Base-by-base conservation (phyloP, 805 yeast species). In the Tetrapisispora taiwanensis region DNA sequence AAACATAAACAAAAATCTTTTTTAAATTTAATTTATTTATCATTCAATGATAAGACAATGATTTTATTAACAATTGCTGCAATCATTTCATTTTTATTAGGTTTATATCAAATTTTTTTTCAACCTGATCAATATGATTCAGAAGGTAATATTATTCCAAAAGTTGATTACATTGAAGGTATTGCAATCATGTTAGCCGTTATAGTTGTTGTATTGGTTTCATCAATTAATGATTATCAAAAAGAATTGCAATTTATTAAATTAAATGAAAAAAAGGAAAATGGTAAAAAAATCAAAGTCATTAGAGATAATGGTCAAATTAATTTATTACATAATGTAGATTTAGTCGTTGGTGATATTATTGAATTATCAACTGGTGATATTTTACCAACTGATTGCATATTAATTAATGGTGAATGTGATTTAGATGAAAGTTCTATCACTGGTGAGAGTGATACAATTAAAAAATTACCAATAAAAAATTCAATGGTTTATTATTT, bases 121-220 rank as follows among this genome's bases (percentile, higher is more conserved):
- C 84, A 84, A 51, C 88, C 82, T 0, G 71, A 85, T 0, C 78
- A 77, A 57, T 75, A 75, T 54, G 96, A 90, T 61, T 78, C 75
- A 6, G 85, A 86, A 50, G 95, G 95, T 24, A 71, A 77, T 19
- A 70, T 77, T 18, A 62, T 79, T 44, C 96, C 97, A 15, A 76
- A 79, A 55, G 94, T 92, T 28, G 95, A 90, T 56, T 92, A 97
- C 97, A 95, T 94, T 39, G 99, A 92, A 69, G 99, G 99, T 53
- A 95, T 89, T 32, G 99, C 98, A 34, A 92, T 92, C 59, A 76
- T 92, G 53, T 83, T 83, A 4, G 99, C 99, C 18, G 84, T 92
- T 20, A 56, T 78, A 4, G 90, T 92, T 47, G 97, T 92, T 30
- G 95, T 90, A 4, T 51, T 86, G 2, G 98, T 94, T 13, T 95